These are phyloP conservation scores for Scytalidium lignicola DNA, from an alignment of 2,329 filamentous ascomycete species.

Conservation along the genomic window DNA sequence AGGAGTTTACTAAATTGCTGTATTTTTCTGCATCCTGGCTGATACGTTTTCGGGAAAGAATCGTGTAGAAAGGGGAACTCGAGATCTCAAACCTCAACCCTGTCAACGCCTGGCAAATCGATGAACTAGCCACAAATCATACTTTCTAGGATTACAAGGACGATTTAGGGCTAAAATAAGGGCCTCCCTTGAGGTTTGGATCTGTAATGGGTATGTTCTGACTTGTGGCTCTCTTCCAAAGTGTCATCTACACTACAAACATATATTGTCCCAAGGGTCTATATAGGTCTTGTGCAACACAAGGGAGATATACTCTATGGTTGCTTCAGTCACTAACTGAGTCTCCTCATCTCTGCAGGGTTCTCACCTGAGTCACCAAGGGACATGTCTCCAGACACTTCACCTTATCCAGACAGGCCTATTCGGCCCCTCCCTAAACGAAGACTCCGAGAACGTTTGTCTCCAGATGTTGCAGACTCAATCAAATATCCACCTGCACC, in stretches of 20 bases:
- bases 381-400: slow-evolving; percentile 68
- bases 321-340: not conserved
- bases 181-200: slow-evolving; percentile 15
- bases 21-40: not conserved
- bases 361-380: slow-evolving; percentile 30
- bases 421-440: slow-evolving; percentile 91
- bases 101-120: not conserved
- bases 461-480: slow-evolving; percentile 74
- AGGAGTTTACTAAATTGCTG: not conserved
- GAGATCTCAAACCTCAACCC: not conserved
- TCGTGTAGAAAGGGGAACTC: not conserved
- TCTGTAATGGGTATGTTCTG: slow-evolving; percentile 38
- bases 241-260: not conserved
- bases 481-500: slow-evolving; percentile 78
- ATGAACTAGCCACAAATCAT: not conserved
- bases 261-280: not conserved
- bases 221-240: slow-evolving; percentile 5
- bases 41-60: not conserved
- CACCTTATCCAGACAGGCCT: slow-evolving; percentile 81
- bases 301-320: not conserved
- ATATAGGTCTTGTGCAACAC: slow-evolving; percentile 1
- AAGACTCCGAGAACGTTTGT: slow-evolving; percentile 79
- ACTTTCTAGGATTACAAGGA: slow-evolving; percentile 3
- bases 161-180: slow-evolving; percentile 5
- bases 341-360: slow-evolving; percentile 13